Conservation (phyloP, 257 asterid genomes). For the Nemophila menziesii region DNA sequence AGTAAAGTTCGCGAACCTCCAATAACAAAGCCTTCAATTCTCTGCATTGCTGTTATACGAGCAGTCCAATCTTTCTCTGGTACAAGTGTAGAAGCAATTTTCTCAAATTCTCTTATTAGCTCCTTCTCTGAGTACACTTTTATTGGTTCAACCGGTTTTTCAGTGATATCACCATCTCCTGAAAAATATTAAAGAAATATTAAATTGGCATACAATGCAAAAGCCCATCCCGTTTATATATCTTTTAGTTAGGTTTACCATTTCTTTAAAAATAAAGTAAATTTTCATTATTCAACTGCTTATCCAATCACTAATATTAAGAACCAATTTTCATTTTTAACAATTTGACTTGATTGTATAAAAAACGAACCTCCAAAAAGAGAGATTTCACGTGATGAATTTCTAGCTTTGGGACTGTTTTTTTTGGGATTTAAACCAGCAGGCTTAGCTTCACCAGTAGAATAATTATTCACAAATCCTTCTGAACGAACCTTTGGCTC, state of each 20-base stretch:
- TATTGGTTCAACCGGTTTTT: slow-evolving; percentile 86
- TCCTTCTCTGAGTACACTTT: slow-evolving; percentile 94
- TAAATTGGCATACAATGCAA: background rate
- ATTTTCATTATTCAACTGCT: background rate
- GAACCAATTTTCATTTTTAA: background rate
- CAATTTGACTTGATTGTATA: background rate
- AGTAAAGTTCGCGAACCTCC: slow-evolving; percentile 54
- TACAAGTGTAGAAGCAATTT: slow-evolving; percentile 76
- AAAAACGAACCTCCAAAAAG: slow-evolving; percentile 86
- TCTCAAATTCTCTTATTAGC: slow-evolving; percentile 88
- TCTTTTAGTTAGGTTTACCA: background rate
- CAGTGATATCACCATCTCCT: slow-evolving; percentile 89
- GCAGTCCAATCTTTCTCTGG: slow-evolving; percentile 99
- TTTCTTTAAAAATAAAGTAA: background rate
- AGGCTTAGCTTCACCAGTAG: slow-evolving; percentile 47
- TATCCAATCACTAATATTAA: background rate
- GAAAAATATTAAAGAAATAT: slow-evolving; percentile 9
- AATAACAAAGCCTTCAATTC: slow-evolving; percentile 80
- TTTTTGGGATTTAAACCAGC: slow-evolving; percentile 43
- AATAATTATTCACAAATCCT: slow-evolving; percentile 42
- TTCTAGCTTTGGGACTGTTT: slow-evolving; percentile 87
- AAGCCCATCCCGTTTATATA: background rate
- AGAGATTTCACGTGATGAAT: slow-evolving; percentile 68
- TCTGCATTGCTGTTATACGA: slow-evolving; percentile 94
- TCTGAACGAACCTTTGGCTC: slow-evolving; percentile 82